Evolutionary conservation across 768 basidiomycete species (phyloP), one percentile per base, ranked within the genome.

Genomic region (Podaxis sp.): DNA sequence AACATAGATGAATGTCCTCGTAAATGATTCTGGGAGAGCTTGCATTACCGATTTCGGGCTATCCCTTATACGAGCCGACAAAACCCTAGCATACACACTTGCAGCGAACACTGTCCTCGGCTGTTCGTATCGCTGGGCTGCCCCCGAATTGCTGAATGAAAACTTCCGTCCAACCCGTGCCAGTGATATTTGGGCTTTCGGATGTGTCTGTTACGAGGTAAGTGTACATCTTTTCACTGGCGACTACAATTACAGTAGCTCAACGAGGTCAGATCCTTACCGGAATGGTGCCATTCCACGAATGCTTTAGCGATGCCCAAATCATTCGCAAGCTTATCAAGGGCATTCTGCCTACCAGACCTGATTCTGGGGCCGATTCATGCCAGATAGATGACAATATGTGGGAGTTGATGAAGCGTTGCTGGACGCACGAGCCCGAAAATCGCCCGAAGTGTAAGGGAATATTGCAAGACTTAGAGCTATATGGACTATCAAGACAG

Each of bases 141-240:
- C 67, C 36, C 67, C 67, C 8, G 67, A 67, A 53, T 24, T 66
- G 19, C 9, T 66, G 22, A 27, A 61, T 9, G 55, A 53, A 9
- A n/a, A 29, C n/a, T 3, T 49, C 29, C n/a, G 24, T 15, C 52
- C 60, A 17, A 37, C n/a, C n/a, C 46, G 33, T 4, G 64, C 64
- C 15, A 67, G 61, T 60, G 67, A 68, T 40, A 56, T 67, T 41
- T 68, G 67, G 54, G 60, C 66, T 33, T 65, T 67, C 55, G 64
- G 57, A 9, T 65, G 64, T 53, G 61, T 65, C 2, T 63, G 60
- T 25, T 65, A 53, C 53, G 64, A 67, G 52, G 66, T 66, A 38
- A 7, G 41, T 25, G 5, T 17, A 11, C 51, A 17, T 4, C 22
- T 11, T 52, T 41, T 41, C 17, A 12, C 11, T n/a, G 5, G 3